Evolutionary conservation across 2,329 filamentous ascomycete species (phyloP).

Genomic region (Penicillium glabrum): DNA sequence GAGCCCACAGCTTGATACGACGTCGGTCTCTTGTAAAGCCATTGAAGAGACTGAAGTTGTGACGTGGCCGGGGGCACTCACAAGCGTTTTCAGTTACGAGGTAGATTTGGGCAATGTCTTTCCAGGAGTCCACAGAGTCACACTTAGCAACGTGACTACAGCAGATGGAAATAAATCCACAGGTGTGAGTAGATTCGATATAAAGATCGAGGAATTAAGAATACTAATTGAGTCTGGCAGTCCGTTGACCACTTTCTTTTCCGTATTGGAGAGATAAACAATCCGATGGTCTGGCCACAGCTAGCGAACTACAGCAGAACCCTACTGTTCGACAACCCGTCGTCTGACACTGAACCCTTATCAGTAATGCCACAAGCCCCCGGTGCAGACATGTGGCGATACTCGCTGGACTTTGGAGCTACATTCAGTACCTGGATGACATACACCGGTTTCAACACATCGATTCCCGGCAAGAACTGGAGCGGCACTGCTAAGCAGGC

Average conservation of each 20-base stretch:
- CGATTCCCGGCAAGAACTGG: conserved; percentile 53
- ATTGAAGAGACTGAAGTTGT: not conserved
- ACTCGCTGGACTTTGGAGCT: conserved; percentile 61
- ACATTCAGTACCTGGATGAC: conserved; percentile 59
- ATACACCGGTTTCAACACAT: conserved; percentile 54
- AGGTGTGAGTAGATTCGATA: not conserved
- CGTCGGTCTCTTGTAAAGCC: conserved; percentile 46
- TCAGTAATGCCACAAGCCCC: conserved; percentile 59
- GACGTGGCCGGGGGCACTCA: not conserved
- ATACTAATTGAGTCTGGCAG: conserved; percentile 11
- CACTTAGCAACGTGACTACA: not conserved
- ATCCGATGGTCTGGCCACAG: conserved; percentile 59
- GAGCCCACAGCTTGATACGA: conserved; percentile 42
- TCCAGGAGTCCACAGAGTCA: not conserved
- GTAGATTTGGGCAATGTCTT: not conserved
- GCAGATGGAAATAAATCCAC: not conserved
- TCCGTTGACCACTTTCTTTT: conserved; percentile 58
- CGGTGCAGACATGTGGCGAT: conserved; percentile 63
- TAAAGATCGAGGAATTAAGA: not conserved
- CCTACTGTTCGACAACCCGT: conserved; percentile 38
- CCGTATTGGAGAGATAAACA: conserved; percentile 57
- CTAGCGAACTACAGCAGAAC: conserved; percentile 58
- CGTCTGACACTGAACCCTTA: conserved; percentile 41
- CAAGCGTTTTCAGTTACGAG: not conserved
- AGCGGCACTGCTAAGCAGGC: conserved; percentile 56